These are phyloP conservation scores for Populus hybrid DNA, from an alignment of 441 rosid species.

Conservation along the genomic window DNA sequence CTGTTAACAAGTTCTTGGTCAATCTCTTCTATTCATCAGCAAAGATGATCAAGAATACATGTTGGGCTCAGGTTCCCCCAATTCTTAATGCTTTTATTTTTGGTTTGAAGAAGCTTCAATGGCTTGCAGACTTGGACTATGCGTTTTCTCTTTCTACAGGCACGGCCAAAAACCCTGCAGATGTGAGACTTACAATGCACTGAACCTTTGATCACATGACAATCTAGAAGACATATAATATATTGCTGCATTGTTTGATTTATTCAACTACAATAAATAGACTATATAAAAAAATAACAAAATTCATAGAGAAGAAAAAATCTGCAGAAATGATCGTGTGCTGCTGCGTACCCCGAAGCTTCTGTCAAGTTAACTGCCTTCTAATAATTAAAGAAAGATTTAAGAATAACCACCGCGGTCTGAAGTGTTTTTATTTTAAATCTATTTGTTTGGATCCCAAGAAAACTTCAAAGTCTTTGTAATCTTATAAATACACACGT, in stretches of 20 bases:
- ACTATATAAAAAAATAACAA: background rate
- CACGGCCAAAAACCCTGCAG: background rate
- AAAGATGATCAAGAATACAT: background rate
- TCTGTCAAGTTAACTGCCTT: background rate
- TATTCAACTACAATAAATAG: background rate
- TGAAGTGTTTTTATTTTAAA: too few relatives aligned
- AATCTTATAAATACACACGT: background rate
- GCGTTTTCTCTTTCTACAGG: background rate
- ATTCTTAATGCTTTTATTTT: background rate
- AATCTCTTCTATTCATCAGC: background rate
- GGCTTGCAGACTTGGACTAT: background rate
- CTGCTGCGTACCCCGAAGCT: background rate
- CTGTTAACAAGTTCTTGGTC: background rate
- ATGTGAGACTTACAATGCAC: background rate
- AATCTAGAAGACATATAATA: background rate
- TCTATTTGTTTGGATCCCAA: background rate
- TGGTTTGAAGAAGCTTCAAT: background rate
- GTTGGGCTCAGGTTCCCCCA: background rate
- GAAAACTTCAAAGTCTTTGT: background rate
- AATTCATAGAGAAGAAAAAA: background rate
- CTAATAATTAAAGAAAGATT: background rate
- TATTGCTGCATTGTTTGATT: background rate
- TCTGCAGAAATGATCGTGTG: background rate
- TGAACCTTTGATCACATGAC: background rate
- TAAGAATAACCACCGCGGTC: background rate